These are phyloP conservation scores for Tricladium varicosporioides DNA, from an alignment of 2,329 filamentous ascomycete genomes.

Conservation along the genomic window DNA sequence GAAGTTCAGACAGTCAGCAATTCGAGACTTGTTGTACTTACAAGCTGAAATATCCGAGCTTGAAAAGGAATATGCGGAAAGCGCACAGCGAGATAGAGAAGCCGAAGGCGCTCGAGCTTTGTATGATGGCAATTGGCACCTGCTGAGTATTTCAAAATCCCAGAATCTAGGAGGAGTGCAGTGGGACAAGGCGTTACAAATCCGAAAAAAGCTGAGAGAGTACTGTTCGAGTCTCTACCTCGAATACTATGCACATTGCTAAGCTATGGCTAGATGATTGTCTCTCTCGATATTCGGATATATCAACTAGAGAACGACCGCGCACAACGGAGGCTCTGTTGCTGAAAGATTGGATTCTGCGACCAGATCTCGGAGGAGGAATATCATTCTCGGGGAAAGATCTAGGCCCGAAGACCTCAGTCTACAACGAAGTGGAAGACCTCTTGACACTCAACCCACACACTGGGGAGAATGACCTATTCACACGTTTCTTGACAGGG, in stretches of 20 bases:
- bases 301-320: background rate
- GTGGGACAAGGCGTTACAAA: conserved; percentile 11
- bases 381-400: conserved; percentile 5
- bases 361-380: conserved; percentile 11
- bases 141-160: conserved; percentile 5
- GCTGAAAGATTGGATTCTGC: conserved; percentile 6
- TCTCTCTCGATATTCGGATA: conserved; percentile 1
- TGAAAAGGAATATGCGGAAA: conserved; percentile 1
- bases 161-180: conserved; percentile 2
- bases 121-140: conserved; percentile 12
- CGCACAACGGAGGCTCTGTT: conserved; percentile 5
- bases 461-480: conserved; percentile 8
- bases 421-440: conserved; percentile 4
- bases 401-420: conserved; percentile 2
- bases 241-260: background rate
- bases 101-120: conserved; percentile 3
- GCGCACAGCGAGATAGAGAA: background rate
- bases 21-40: conserved; percentile 12
- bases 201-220: conserved; percentile 14
- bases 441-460: conserved; percentile 6
- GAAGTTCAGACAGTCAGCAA: conserved; percentile 6
- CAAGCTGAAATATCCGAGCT: conserved; percentile 12
- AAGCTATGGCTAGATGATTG: conserved; percentile 4
- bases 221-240: conserved; percentile 9
- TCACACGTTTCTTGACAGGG: conserved; percentile 9